Base-by-base conservation (phyloP, 2,329 filamentous ascomycete genomes). In the Rachicladosporium sp. region DNA sequence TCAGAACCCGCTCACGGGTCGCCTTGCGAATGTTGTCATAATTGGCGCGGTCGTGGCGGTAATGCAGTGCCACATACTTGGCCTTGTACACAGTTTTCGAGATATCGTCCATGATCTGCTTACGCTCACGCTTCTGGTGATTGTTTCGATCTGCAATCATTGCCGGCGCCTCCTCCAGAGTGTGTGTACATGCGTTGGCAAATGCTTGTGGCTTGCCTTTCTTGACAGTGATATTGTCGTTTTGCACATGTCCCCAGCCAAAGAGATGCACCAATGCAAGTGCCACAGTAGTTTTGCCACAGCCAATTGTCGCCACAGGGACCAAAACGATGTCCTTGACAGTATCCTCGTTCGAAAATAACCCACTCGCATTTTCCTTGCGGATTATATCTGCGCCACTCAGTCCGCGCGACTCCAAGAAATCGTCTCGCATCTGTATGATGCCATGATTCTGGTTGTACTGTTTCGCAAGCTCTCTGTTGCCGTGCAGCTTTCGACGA, bases 131-230 rank as follows among this genome's bases (percentile, higher is more conserved):
- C 49, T 71, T 80, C 60, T 88, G 80, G 36, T 94, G 86, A 56
- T 95, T 98, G 62, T 98, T 98, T 11, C 91, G 76, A 61, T 98
- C 91, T 2, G 91, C 87, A 53, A 93, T 77, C 39, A 94, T 87
- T 1, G 79, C 89, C 0, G 78, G 71, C 34, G 78, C 68, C 0
- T 72, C 66, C 13, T 73, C 65, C 27, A 95, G 69, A 39, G 76
- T 61, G 15, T 78, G 71, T 37, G 80, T 70, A 31, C 93, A 70
- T 29, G 76, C 75, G 37, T 77, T 71, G 0, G 81, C 82, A 58
- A 98, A 96, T 39, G 76, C 74, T 46, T 80, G 76, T 3, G 86
- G 82, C 29, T 89, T 82, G 40, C 73, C 74, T 49, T 68, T 72
- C 57, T 82, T 81, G 46, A 79, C 85, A 38, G 78, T 77, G 43